Base-by-base conservation (phyloP, 768 basidiomycete species). In the Mycena latifolia region DNA sequence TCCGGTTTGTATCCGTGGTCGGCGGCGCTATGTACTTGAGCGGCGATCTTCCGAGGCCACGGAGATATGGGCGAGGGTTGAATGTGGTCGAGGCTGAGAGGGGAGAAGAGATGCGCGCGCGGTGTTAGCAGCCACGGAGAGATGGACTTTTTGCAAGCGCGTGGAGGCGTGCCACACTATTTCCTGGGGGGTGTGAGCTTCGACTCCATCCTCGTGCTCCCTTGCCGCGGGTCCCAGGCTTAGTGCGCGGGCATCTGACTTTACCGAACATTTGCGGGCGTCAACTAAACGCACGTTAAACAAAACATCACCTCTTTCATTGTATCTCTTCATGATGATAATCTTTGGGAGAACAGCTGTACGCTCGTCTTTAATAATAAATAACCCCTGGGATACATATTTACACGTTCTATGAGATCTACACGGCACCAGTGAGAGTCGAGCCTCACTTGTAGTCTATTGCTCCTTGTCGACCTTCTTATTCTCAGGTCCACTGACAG, bases 401-500 rank as follows among this genome's bases (percentile, higher is more conserved):
- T 47, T 37, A 33, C 46, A 50, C 31, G 29, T 31, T 55, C 33
- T 48, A 50, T 39, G 37, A 39, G 7, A 39, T 57, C 54, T 52
- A 55, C 22, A 46, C 11, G 4, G 28, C 10, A 28, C 3, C 24
- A 27, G 11, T 18, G 6, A 17, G 15, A 5, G 17, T 17, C 14
- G 15, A 15, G 37, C 17, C 37, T 39, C 17, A 39, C 17, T 10
- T 15, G 41, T 11, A 52, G 22, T 47, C 33, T 57, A 60, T 56
- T 46, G 31, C 20, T 67, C 61, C 63, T 73, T 71, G 27, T 46
- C 54, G 27, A 41, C 54, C 52, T 63, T 69, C 57, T 63, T 45
- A 28, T 63, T 69, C 57, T 63, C 37, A 28, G 54, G 55, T 39
- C 75, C 68, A 33, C 73, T 74, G 29, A 77, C 60, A n/a, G 84